Evolutionary conservation across 2,329 filamentous ascomycete species (phyloP).

Genomic region (Cytospora leucostoma): DNA sequence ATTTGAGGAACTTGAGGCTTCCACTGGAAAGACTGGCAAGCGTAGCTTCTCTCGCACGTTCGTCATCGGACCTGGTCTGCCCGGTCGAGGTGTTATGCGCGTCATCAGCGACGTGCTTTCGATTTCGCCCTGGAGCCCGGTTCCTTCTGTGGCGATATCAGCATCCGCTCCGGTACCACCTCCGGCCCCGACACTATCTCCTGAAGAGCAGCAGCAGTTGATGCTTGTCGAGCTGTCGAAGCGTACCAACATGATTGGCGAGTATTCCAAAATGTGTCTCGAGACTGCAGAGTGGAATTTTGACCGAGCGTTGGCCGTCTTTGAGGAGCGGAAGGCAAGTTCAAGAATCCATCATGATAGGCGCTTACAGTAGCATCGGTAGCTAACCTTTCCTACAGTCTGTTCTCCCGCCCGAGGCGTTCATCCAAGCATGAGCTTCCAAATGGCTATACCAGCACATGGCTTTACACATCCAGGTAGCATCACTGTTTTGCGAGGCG

Average conservation of each 20-base stretch:
- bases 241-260: constrained; percentile 76
- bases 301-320: constrained; percentile 71
- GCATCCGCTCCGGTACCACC: constrained; percentile 32
- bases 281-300: constrained; percentile 79
- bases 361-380: constrained; percentile 24
- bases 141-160: constrained; percentile 45
- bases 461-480: not conserved
- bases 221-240: constrained; percentile 75
- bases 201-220: constrained; percentile 61
- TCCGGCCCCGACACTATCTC: constrained; percentile 33
- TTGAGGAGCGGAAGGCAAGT: constrained; percentile 72
- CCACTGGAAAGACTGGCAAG: constrained; percentile 58
- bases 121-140: constrained; percentile 63
- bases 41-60: constrained; percentile 84
- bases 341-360: constrained; percentile 18
- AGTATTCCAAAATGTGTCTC: constrained; percentile 81
- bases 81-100: constrained; percentile 64
- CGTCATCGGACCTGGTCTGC: constrained; percentile 72
- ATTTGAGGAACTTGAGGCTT: constrained; percentile 71
- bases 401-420: constrained; percentile 24
- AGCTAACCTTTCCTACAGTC: constrained; percentile 21
- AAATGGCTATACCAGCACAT: not conserved
- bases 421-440: constrained; percentile 20
- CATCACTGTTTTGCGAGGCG: not conserved
- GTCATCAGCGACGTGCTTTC: constrained; percentile 80